Percentiles rank a stretch among this genome's conserved stretches.
Conservation (phyloP, 164 flowering plant species). For the Houttuynia cordata region DNA sequence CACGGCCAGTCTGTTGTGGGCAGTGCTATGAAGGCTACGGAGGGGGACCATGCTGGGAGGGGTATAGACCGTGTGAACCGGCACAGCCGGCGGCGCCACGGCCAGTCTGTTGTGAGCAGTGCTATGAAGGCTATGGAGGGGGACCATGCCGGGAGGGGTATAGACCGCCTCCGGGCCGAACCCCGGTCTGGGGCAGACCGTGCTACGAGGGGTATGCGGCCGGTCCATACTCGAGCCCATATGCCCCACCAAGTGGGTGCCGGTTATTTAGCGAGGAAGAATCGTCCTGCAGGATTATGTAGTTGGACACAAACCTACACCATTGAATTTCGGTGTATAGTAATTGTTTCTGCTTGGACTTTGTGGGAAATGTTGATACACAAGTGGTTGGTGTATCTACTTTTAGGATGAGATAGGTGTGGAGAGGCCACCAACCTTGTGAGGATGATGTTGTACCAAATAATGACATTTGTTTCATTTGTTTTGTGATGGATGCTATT, state of each 20-base stretch:
- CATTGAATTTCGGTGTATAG: neutral
- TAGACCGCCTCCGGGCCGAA: no score
- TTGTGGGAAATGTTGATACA: neutral
- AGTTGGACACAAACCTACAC: neutral
- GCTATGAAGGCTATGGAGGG: neutral
- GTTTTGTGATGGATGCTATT: neutral
- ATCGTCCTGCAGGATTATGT: constrained; percentile 5
- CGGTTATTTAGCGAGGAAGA: constrained; percentile 10
- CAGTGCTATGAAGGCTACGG: constrained; percentile 2
- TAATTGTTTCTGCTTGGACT: no score
- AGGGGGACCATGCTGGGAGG: neutral
- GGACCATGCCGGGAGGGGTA: constrained; percentile 1
- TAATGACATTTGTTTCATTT: neutral
- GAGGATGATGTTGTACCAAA: neutral
- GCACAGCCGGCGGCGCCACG: neutral
- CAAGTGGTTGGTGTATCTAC: neutral
- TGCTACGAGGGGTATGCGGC: constrained; percentile 1
- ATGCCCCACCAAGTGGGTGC: neutral
- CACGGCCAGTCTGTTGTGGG: neutral
- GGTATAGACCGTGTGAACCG: neutral
- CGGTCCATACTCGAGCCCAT: neutral
- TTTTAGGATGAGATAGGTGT: neutral
- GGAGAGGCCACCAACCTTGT: neutral
- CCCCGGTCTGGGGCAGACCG: neutral
- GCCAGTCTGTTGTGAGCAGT: neutral